Percentiles rank a stretch among this genome's conserved stretches.
phyloP scores from a whole-genome alignment of 345 rosid species.

The Aquilaria yunnanensis region DNA sequence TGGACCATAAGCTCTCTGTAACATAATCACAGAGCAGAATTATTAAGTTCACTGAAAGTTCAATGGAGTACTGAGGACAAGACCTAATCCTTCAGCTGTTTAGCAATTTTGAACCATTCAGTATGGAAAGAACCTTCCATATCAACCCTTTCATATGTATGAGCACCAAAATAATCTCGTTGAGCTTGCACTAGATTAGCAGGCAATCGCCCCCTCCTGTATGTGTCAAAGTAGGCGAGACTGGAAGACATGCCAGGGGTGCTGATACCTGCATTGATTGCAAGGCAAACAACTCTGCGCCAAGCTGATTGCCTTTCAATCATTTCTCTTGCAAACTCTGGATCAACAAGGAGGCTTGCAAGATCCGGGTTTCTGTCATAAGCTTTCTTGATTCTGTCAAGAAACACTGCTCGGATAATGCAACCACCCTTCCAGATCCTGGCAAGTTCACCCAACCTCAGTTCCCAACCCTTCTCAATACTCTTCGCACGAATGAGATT shows the following conservation, averaged over 20 bases:
- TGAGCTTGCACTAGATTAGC: conserved; percentile 98
- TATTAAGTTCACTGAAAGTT: conserved; percentile 43
- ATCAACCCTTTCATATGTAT: conserved; percentile 92
- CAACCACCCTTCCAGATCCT: conserved; percentile 99
- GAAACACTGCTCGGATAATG: conserved; percentile 86
- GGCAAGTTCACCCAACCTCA: conserved; percentile 87
- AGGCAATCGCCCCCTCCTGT: conserved; percentile 76
- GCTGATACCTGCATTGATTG: conserved; percentile 85
- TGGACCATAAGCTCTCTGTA: conserved; percentile 8
- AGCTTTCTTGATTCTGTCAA: conserved; percentile 95
- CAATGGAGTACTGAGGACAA: conserved; percentile 30
- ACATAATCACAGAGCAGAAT: conserved; percentile 17
- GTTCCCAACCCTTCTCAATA: conserved; percentile 74
- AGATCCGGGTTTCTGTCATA: conserved; percentile 85
- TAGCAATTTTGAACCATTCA: conserved; percentile 94
- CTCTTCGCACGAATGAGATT: conserved; percentile 88
- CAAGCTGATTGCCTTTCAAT: conserved; percentile 91
- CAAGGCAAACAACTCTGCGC: conserved; percentile 86
- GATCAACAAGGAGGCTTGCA: conserved; percentile 88
- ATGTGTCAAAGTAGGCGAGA: conserved; percentile 89
- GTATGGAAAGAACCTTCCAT: conserved; percentile 90
- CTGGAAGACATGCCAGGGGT: conserved; percentile 96
- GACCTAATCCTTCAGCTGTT: conserved; percentile 41
- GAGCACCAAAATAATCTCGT: conserved; percentile 95
- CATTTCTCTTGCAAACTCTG: conserved; percentile 92